Percentiles rank a stretch among this genome's conserved stretches.
phyloP scores from a whole-genome alignment of 768 basidiomycete species.

The Rhizopogon rudus region DNA sequence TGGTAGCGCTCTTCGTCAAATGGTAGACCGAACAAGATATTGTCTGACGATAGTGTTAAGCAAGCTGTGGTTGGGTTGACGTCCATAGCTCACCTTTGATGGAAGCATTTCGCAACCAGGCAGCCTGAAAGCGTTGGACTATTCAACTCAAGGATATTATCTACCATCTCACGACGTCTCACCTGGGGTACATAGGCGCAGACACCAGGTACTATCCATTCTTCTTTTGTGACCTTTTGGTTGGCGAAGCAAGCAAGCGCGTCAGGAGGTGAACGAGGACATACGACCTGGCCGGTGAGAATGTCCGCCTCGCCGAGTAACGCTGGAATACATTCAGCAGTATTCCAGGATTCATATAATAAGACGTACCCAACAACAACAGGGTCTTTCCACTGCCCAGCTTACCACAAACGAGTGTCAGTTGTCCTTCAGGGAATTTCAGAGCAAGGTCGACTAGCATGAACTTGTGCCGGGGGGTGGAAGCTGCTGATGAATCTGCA shows the following conservation, averaged over 20 bases:
- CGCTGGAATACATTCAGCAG: conserved; percentile 34
- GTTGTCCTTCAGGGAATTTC: conserved; percentile 71
- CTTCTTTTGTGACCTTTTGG: conserved; percentile 37
- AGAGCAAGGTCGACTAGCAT: conserved; percentile 73
- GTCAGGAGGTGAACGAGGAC: conserved; percentile 83
- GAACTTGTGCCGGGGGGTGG: conserved; percentile 80
- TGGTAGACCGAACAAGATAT: conserved; percentile 79
- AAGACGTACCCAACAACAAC: conserved; percentile 53
- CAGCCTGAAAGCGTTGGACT: conserved; percentile 32
- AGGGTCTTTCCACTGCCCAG: conserved; percentile 91
- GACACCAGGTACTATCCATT: conserved; percentile 75
- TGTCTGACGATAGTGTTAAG: conserved; percentile 31
- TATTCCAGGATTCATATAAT: not conserved
- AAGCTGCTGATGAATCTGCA: conserved; percentile 45
- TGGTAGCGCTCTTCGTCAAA: conserved; percentile 69
- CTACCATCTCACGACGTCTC: conserved; percentile 11
- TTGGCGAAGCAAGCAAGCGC: conserved; percentile 57
- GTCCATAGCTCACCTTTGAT: conserved; percentile 36
- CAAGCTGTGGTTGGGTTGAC: too few species aligned
- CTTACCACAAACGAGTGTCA: conserved; percentile 85
- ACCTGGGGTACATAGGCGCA: conserved; percentile 91
- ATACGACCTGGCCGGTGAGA: conserved; percentile 72
- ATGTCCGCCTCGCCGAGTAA: conserved; percentile 88
- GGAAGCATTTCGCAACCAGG: conserved; percentile 74
- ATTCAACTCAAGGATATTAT: conserved; percentile 32